Percentiles rank a stretch among this genome's conserved stretches.
Conservation (phyloP, 257 asterid genomes). For the Misopates orontium region DNA sequence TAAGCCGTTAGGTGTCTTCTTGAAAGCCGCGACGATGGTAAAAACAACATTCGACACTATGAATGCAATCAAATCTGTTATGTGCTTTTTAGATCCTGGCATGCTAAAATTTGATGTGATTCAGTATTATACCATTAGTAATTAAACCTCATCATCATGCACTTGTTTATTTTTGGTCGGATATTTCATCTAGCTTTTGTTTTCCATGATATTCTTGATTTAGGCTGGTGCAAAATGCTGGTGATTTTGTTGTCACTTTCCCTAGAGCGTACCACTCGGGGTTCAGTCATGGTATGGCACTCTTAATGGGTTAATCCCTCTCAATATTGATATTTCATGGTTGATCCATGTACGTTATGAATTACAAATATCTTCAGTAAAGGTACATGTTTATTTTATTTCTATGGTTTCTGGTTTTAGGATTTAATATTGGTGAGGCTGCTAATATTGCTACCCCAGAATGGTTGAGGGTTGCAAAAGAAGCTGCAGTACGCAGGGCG, state of each 20-base stretch:
- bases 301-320: constrained; percentile 14
- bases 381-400: constrained; percentile 17
- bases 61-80: constrained; percentile 6
- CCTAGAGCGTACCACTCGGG: constrained; percentile 99
- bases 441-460: constrained; percentile 98
- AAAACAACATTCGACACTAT: neutral
- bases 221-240: constrained; percentile 98
- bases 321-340: constrained; percentile 18
- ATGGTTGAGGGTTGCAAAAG: constrained; percentile 95
- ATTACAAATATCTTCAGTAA: neutral
- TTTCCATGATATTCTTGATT: constrained; percentile 25
- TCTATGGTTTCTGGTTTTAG: constrained; percentile 41
- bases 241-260: constrained; percentile 97
- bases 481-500: constrained; percentile 98
- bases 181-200: constrained; percentile 24
- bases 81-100: constrained; percentile 6
- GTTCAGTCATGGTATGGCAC: constrained; percentile 88
- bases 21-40: neutral
- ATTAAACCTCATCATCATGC: neutral
- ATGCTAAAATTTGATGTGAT: neutral
- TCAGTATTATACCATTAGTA: neutral
- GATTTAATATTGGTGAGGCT: constrained; percentile 98
- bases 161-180: constrained; percentile 23
- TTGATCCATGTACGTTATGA: constrained; percentile 10
- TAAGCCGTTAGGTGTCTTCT: neutral